phyloP scores from a whole-genome alignment of 345 rosid genomes.

The Salix brachista region DNA sequence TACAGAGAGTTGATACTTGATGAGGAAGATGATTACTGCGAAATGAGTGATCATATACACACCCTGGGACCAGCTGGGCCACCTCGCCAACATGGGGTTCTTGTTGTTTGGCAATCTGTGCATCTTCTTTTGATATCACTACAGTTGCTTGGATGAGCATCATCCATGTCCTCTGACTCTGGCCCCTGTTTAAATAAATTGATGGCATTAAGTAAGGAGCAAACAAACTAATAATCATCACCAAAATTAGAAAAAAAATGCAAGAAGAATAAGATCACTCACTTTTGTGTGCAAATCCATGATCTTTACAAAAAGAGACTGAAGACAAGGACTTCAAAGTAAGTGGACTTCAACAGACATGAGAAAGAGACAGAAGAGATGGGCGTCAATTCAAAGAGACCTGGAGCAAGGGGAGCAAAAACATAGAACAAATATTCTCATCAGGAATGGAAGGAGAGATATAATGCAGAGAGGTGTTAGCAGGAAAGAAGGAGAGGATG shows the following conservation, averaged over 20 bases:
- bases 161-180: constrained; percentile 5
- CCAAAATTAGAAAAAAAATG: background rate
- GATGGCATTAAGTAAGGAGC: background rate
- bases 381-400: background rate
- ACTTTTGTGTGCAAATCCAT: constrained; percentile 8
- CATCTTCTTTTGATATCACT: constrained; percentile 37
- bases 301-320: background rate
- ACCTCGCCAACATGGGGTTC: constrained; percentile 82
- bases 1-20: background rate
- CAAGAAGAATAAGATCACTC: background rate
- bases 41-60: background rate
- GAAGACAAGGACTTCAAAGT: background rate
- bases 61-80: constrained; percentile 92
- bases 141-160: background rate
- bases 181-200: constrained; percentile 1
- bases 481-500: background rate
- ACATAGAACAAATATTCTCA: background rate
- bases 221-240: background rate
- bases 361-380: background rate
- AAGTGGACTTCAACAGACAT: background rate
- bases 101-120: constrained; percentile 64
- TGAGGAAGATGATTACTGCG: background rate
- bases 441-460: background rate
- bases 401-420: background rate
- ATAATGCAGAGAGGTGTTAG: background rate